Percentiles rank a stretch among this genome's conserved stretches.
Conservation (phyloP, 345 rosid species). For the Anacardium occidentale region DNA sequence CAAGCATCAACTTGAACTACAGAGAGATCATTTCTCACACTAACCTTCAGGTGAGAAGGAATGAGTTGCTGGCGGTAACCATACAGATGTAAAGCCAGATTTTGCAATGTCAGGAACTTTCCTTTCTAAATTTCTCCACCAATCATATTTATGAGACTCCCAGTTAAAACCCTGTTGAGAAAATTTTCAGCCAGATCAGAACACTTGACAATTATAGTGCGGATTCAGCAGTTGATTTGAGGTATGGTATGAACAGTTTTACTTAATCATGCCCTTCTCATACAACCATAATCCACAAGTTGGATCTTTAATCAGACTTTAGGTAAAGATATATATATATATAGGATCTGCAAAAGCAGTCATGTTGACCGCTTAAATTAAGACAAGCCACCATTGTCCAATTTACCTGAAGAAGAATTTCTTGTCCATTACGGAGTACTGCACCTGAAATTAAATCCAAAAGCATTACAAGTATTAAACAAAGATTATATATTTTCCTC, state of each 20-base stretch:
- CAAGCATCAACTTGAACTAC: slow-evolving; percentile 11
- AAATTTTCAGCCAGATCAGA: slow-evolving; percentile 20
- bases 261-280: background rate
- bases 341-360: background rate
- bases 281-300: slow-evolving; percentile 9
- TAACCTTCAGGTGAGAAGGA: slow-evolving; percentile 86
- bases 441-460: slow-evolving; percentile 44
- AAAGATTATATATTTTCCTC: background rate
- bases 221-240: slow-evolving; percentile 13
- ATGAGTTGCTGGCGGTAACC: slow-evolving; percentile 84
- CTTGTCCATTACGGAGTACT: slow-evolving; percentile 60
- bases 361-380: background rate
- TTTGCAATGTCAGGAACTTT: slow-evolving; percentile 74
- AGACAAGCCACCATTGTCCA: slow-evolving; percentile 1
- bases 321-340: background rate
- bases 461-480: slow-evolving; percentile 13
- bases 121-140: slow-evolving; percentile 82
- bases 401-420: slow-evolving; percentile 75
- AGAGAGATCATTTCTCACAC: slow-evolving; percentile 10
- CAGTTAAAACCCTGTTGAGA: slow-evolving; percentile 75
- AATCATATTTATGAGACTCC: slow-evolving; percentile 88
- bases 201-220: background rate
- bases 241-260: slow-evolving; percentile 1
- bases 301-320: background rate
- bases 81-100: slow-evolving; percentile 85